Base-by-base conservation (phyloP, 2,329 filamentous ascomycete genomes). In the Rachicladosporium sp. region DNA sequence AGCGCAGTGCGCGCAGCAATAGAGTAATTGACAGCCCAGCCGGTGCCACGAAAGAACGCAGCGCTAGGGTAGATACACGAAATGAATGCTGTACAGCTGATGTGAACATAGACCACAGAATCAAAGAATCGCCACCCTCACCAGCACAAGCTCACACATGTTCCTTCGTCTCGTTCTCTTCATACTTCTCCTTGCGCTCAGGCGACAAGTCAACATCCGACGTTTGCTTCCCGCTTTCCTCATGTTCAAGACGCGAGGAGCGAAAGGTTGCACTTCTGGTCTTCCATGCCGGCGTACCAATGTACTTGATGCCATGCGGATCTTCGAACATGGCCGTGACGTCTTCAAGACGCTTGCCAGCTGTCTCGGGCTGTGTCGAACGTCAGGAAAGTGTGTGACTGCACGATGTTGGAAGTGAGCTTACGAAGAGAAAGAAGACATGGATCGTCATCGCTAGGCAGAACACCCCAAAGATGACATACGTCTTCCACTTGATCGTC, bases 381-480 rank as follows among this genome's bases (percentile, higher is more conserved):
- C 15, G 15, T 19, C 15, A 19, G 15, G 15, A 19, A 19, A 19
- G 15, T 19, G 15, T 19, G 15, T 19, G 15, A 19, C 15, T 19
- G 15, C 15, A 19, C 15, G 15, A 19, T 19, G 15, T 19, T 19
- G 15, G 15, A 19, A 19, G 15, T 19, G 15, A 19, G 15, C 23
- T 27, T 27, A 27, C 23, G 49, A 75, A 76, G 10, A 69, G 58
- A 46, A 87, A 67, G 56, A 74, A 74, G 53, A 82, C 76, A 56
- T 86, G 80, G 37, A 86, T 56, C 31, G 77, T 76, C 51, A 82
- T 81, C 4, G 69, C 67, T 1, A 69, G 69, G 55, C 81, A 82
- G 66, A 86, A 85, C 10, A 76, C 70, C 9, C 71, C 83, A 53
- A 89, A 89, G 46, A 89, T 68, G 58, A 87, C 73, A 60, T 87